phyloP scores from a whole-genome alignment of 345 rosid species.

The Arabidopsis suecica region DNA sequence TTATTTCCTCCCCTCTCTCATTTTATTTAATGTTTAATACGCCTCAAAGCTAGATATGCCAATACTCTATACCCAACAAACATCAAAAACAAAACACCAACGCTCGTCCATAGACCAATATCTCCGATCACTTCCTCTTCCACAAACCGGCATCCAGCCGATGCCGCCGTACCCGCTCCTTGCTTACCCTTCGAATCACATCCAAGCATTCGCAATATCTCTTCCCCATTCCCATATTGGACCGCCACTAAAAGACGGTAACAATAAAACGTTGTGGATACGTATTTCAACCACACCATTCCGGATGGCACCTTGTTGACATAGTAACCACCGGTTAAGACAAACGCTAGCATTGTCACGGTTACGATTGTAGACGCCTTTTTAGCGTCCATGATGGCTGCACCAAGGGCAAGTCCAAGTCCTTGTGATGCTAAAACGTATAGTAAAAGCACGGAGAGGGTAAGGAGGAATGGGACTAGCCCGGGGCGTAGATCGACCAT shows the following conservation, averaged over 20 bases:
- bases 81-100: conserved; percentile 63
- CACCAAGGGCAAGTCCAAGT: conserved; percentile 84
- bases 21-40: conserved; percentile 47
- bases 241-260: conserved; percentile 66
- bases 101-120: conserved; percentile 56
- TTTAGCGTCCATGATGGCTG: conserved; percentile 88
- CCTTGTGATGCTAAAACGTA: conserved; percentile 91
- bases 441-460: conserved; percentile 65
- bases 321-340: conserved; percentile 82
- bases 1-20: not conserved
- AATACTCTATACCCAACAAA: conserved; percentile 78
- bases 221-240: conserved; percentile 68
- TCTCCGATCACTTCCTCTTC: conserved; percentile 73
- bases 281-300: conserved; percentile 80
- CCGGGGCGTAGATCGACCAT: conserved; percentile 80
- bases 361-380: conserved; percentile 87
- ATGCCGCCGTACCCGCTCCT: not conserved
- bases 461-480: conserved; percentile 53
- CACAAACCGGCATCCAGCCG: conserved; percentile 60
- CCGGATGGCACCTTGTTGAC: conserved; percentile 80
- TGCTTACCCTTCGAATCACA: conserved; percentile 42
- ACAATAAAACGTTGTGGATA: conserved; percentile 74
- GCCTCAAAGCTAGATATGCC: conserved; percentile 83
- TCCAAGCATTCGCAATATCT: conserved; percentile 54
- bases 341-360: conserved; percentile 86